Conservation (phyloP, 352 stramenopile species). For the Phytophthora pistaciae region DNA sequence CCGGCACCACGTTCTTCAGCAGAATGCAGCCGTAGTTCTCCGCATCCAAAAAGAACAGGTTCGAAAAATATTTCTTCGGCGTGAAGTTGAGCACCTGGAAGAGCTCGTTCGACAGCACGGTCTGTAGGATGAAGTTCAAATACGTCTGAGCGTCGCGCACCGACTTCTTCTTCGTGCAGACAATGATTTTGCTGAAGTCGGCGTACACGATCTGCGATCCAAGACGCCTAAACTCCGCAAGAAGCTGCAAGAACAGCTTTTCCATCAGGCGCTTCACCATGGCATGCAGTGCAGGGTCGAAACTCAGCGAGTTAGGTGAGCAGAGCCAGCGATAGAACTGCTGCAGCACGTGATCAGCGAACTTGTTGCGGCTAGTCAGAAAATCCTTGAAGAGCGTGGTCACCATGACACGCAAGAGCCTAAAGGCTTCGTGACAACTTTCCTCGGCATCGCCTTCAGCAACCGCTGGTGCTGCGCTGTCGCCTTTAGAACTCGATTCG, state of each 20-base stretch:
- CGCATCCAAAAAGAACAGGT: conserved; percentile 96
- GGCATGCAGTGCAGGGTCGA: conserved; percentile 95
- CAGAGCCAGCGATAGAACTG: conserved; percentile 97
- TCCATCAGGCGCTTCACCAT: conserved; percentile 97
- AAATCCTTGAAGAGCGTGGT: conserved; percentile 96
- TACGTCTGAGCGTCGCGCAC: conserved; percentile 94
- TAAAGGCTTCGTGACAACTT: conserved; percentile 93
- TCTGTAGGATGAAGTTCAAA: conserved; percentile 95
- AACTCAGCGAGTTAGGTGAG: conserved; percentile 91
- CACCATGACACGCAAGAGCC: conserved; percentile 93
- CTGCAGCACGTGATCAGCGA: conserved; percentile 96
- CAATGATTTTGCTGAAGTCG: conserved; percentile 78
- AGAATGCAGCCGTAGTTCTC: conserved; percentile 97
- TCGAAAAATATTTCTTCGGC: conserved; percentile 87
- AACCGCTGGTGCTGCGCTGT: conserved; percentile 21
- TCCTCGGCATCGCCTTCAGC: conserved; percentile 83
- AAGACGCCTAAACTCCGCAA: conserved; percentile 95
- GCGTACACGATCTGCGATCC: conserved; percentile 96
- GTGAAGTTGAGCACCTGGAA: conserved; percentile 87
- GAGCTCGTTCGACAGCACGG: conserved; percentile 85
- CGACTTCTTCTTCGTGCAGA: conserved; percentile 74
- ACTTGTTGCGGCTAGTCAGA: conserved; percentile 86
- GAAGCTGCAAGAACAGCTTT: conserved; percentile 92
- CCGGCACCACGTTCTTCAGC: conserved; percentile 49
- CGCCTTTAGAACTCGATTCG: conserved; percentile 13